These are phyloP conservation scores for Kluyveromyces sp. DNA, from an alignment of 1,139 yeast genomes.

Conservation along the genomic window DNA sequence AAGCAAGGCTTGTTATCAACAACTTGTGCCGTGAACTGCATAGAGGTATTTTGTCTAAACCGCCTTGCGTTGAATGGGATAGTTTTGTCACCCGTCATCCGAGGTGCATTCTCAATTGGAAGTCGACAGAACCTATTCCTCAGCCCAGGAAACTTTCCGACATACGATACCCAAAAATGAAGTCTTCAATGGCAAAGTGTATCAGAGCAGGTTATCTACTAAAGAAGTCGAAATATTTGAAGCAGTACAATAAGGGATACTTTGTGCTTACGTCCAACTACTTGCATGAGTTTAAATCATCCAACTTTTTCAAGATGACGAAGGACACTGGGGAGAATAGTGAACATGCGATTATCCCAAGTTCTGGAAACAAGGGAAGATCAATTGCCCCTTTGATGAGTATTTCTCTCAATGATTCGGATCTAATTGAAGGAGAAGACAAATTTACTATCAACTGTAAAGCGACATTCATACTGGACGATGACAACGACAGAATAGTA, in stretches of 20 bases:
- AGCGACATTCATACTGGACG: conserved; percentile 17
- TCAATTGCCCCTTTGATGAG: conserved; percentile 36
- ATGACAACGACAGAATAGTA: conserved; percentile 8
- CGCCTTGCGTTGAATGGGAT: conserved; percentile 67
- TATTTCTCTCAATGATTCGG: conserved; percentile 36
- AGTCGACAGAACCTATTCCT: conserved; percentile 44
- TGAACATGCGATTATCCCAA: conserved; percentile 17
- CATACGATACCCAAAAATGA: conserved; percentile 46
- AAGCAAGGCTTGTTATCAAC: conserved; percentile 49
- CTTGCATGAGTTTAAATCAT: conserved; percentile 63
- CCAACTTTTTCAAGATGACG: conserved; percentile 51
- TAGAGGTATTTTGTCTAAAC: conserved; percentile 58
- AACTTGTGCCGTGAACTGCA: conserved; percentile 55
- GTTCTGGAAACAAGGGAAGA: conserved; percentile 16
- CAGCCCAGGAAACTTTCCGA: conserved; percentile 42
- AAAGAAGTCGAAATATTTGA: conserved; percentile 57
- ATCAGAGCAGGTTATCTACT: conserved; percentile 47
- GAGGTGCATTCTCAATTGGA: conserved; percentile 35
- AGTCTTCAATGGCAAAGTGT: conserved; percentile 44
- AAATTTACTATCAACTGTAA: conserved; percentile 30
- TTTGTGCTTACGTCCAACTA: conserved; percentile 68
- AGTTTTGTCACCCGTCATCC: conserved; percentile 53
- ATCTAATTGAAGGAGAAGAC: conserved; percentile 33
- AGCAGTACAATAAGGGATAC: conserved; percentile 58
- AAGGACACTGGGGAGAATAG: conserved; percentile 17